phyloP scores from a whole-genome alignment of 768 basidiomycete genomes.

The Cystobasidium ongulense region DNA sequence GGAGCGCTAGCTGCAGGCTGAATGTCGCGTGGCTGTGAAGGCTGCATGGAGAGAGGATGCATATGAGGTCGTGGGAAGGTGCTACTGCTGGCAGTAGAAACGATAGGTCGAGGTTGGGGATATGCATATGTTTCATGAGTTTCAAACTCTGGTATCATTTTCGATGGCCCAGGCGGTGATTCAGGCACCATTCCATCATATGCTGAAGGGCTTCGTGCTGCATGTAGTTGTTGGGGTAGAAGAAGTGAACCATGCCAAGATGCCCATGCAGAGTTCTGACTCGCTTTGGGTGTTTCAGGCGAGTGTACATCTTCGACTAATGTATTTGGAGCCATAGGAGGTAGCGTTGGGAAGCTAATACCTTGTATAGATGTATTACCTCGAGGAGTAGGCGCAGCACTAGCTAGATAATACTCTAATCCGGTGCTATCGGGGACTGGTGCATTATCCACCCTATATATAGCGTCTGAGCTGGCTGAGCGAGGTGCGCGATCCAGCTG shows the following conservation, averaged over 20 bases:
- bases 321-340: background rate
- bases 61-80: background rate
- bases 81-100: background rate
- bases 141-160: background rate
- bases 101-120: background rate
- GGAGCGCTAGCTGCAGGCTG: background rate
- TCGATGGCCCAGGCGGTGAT: background rate
- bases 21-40: background rate
- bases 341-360: background rate
- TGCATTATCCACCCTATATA: background rate
- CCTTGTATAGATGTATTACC: background rate
- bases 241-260: background rate
- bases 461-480: background rate
- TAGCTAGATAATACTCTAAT: background rate
- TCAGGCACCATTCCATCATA: background rate
- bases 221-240: background rate
- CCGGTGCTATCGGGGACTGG: background rate
- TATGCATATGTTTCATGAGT: background rate
- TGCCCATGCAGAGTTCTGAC: background rate
- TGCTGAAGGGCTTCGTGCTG: background rate
- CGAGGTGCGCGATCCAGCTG: background rate
- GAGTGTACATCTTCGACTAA: background rate
- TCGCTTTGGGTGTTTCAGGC: background rate
- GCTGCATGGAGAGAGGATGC: background rate
- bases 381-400: background rate